A percentile compares a stretch with the other conserved stretches of the same genome.
phyloP scores from a whole-genome alignment of 192 early-diverging fungal genomes.

The Coemansia sp. region DNA sequence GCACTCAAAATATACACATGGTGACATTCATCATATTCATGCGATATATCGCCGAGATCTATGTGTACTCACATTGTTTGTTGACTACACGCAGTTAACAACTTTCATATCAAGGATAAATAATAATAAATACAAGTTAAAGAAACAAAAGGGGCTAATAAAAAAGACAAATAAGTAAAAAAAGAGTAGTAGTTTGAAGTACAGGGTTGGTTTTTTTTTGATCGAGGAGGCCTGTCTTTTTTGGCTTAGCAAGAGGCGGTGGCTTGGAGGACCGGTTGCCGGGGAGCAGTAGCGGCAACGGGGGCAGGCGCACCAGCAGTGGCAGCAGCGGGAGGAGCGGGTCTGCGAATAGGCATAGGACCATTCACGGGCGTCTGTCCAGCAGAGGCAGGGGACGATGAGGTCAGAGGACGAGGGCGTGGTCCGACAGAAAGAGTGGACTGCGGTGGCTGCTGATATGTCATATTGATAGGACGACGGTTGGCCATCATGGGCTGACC shows the following conservation, averaged over 20 bases:
- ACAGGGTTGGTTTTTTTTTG: slow-evolving; percentile 9
- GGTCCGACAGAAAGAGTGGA: background rate
- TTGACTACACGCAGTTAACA: background rate
- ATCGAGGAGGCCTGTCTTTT: slow-evolving; percentile 2
- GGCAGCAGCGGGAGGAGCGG: background rate
- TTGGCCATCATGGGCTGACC: slow-evolving; percentile 2
- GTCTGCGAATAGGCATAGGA: background rate
- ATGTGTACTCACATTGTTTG: background rate
- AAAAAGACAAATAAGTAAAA: slow-evolving; percentile 13
- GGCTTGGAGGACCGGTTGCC: slow-evolving; percentile 11
- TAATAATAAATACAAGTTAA: background rate
- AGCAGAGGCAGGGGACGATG: slow-evolving; percentile 8
- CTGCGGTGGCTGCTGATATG: background rate
- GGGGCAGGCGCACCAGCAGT: background rate
- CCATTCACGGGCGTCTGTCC: slow-evolving; percentile 4
- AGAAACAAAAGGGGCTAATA: background rate
- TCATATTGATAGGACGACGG: slow-evolving; percentile 8
- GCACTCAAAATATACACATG: no score
- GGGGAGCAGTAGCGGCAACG: slow-evolving; percentile 1
- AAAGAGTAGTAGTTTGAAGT: slow-evolving; percentile 8
- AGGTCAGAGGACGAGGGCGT: slow-evolving; percentile 6
- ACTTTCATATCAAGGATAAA: background rate
- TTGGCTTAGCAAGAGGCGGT: slow-evolving; percentile 18
- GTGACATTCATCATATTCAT: background rate
- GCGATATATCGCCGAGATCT: background rate